phyloP scores from a whole-genome alignment of 1,139 yeast genomes.

The Meyerozyma elateridarum region DNA sequence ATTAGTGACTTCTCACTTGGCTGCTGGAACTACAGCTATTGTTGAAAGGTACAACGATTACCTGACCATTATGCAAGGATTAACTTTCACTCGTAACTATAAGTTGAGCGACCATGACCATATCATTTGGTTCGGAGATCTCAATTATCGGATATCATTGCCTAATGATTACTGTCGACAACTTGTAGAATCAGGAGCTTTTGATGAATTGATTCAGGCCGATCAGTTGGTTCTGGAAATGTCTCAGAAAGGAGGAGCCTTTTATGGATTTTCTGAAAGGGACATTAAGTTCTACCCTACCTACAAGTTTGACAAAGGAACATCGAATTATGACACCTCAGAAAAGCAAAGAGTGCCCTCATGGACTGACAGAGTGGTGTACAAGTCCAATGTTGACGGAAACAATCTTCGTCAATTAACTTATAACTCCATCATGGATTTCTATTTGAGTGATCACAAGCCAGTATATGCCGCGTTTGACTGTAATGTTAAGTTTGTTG shows the following conservation, averaged over 20 bases:
- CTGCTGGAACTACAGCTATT: slow-evolving; percentile 83
- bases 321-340: slow-evolving; percentile 76
- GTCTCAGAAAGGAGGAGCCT: slow-evolving; percentile 64
- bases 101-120: slow-evolving; percentile 78
- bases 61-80: slow-evolving; percentile 71
- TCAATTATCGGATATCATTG: slow-evolving; percentile 77
- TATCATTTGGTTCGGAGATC: slow-evolving; percentile 92
- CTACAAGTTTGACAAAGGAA: slow-evolving; percentile 89
- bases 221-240: slow-evolving; percentile 86
- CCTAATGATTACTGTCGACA: slow-evolving; percentile 72
- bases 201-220: slow-evolving; percentile 53
- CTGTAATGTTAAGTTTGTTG: slow-evolving; percentile 60
- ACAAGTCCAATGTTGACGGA: slow-evolving; percentile 27
- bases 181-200: slow-evolving; percentile 42
- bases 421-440: slow-evolving; percentile 52
- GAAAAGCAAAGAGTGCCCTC: slow-evolving; percentile 93
- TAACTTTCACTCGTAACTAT: slow-evolving; percentile 69
- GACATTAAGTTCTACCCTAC: slow-evolving; percentile 74
- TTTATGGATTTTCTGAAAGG: slow-evolving; percentile 80
- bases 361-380: slow-evolving; percentile 91
- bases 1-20: slow-evolving; percentile 85
- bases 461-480: slow-evolving; percentile 80
- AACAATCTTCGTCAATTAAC: slow-evolving; percentile 52
- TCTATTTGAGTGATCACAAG: slow-evolving; percentile 80
- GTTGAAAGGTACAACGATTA: slow-evolving; percentile 89